Conservation (phyloP, 768 basidiomycete species). For the Podaxis rugospora region DNA sequence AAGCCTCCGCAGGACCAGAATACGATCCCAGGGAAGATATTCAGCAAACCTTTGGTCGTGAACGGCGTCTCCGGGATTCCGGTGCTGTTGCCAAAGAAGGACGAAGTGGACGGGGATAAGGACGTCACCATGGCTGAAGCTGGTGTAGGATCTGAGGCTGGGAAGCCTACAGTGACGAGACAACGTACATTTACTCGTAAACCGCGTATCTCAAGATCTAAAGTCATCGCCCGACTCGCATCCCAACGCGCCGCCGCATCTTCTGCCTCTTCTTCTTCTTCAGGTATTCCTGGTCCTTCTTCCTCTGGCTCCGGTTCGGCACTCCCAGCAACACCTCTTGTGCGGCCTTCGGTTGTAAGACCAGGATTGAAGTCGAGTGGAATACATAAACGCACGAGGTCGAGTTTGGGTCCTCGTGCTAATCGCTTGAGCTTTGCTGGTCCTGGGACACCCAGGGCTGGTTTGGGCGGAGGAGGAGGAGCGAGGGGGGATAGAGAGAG, state of each 20-base stretch:
- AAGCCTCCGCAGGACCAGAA: background rate
- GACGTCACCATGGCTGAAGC: background rate
- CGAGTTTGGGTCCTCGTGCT: slow-evolving; percentile 47
- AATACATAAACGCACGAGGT: slow-evolving; percentile 26
- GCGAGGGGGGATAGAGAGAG: slow-evolving; percentile 20
- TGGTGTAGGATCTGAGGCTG: background rate
- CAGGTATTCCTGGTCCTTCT: background rate
- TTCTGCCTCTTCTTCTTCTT: slow-evolving; percentile 19
- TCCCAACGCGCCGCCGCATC: slow-evolving; percentile 56
- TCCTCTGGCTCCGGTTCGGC: slow-evolving; percentile 7
- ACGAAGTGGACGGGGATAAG: background rate
- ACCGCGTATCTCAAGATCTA: slow-evolving; percentile 78
- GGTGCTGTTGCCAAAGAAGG: background rate
- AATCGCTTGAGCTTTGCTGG: slow-evolving; percentile 33
- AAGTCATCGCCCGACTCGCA: slow-evolving; percentile 71
- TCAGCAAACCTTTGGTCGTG: slow-evolving; percentile 45
- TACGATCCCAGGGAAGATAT: slow-evolving; percentile 34
- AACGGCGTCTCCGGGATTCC: slow-evolving; percentile 32
- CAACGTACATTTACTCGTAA: slow-evolving; percentile 42
- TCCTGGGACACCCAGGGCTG: slow-evolving; percentile 15
- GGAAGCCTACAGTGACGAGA: slow-evolving; percentile 9
- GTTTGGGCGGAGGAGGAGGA: slow-evolving; percentile 20
- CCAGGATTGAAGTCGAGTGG: slow-evolving; percentile 7
- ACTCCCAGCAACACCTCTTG: slow-evolving; percentile 15
- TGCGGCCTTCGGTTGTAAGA: slow-evolving; percentile 15